Evolutionary conservation across 2,329 filamentous ascomycete genomes (phyloP), one percentile per base, ranked within the genome.

Genomic region (Aureobasidium sp.): DNA sequence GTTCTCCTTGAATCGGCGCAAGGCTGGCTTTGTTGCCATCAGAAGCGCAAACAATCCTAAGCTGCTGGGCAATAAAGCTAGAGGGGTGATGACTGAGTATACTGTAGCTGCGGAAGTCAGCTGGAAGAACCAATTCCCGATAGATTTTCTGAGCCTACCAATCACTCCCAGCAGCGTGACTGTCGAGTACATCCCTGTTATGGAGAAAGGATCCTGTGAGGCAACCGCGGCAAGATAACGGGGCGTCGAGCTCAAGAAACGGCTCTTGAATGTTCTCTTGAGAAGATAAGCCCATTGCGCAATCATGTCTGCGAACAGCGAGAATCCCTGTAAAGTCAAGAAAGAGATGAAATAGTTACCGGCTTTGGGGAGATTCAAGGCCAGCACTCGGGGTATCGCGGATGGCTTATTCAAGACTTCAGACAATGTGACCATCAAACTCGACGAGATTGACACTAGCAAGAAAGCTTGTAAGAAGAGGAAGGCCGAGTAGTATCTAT

Each of bases 301-400:
- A 19, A 45, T 19, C 27, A 45, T 32, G 10, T 45, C 41, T 30
- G 27, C 41, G 17, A 34, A 45, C 12, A 45, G 25, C 3, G 41
- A 45, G 12, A 45, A 45, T 21, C 41, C 41, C 11, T 45, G 24
- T 19, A 45, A 45, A n/a, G 41, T 45, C 8, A 45, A n/a, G 17
- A 21, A 45, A n/a, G 41, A 45, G 41, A 45, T 30, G 17, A 45
- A 45, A 14, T 45, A 45, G 41, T 45, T 45, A 7, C 41, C 41
- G 12, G 41, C 41, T 32, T 45, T 45, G 4, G 41, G 41, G 8
- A 45, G 41, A n/a, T 45, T 45, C 14, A 45, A 22, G 17, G 41
- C 41, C 11, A 45, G 27, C 17, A 45, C 41, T 30, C 41, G 11
- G 12, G 41, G 41, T 32, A 45, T 45, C 22, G n/a, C 14, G 1